A percentile compares a stretch with the other conserved stretches of the same genome.
Conservation (phyloP, 2,329 filamentous ascomycete genomes). For the Cordyceps farinosa region DNA sequence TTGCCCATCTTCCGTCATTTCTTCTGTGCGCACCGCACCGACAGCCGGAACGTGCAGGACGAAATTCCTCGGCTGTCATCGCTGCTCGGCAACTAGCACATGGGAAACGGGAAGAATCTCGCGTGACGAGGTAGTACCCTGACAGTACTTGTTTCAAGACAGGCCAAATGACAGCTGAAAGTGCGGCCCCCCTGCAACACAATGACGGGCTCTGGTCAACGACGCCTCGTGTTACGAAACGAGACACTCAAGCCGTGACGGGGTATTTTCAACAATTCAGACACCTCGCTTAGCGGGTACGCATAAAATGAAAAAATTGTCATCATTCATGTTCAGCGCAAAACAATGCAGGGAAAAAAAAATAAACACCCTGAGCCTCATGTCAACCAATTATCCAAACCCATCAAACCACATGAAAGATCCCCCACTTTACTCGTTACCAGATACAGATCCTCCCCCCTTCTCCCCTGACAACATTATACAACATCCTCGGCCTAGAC, state of each 20-base stretch:
- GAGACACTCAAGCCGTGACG: too few relatives aligned
- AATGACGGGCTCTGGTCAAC: too few relatives aligned
- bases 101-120: neutral
- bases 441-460: neutral
- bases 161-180: neutral
- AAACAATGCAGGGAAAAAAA: neutral
- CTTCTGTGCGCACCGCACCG: neutral
- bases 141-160: neutral
- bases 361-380: neutral
- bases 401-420: neutral
- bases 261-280: too few relatives aligned
- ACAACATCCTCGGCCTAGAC: too few relatives aligned
- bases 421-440: neutral
- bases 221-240: too few relatives aligned
- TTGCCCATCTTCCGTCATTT: neutral
- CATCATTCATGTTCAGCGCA: conserved; percentile 5
- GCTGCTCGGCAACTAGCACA: neutral
- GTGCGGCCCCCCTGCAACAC: neutral
- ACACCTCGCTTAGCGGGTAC: neutral
- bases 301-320: neutral
- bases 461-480: too few relatives aligned
- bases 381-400: neutral
- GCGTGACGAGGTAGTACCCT: neutral
- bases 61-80: neutral
- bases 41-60: neutral